These are phyloP conservation scores for Simplicillium sp. DNA, from an alignment of 2,329 filamentous ascomycete species.

Conservation along the genomic window DNA sequence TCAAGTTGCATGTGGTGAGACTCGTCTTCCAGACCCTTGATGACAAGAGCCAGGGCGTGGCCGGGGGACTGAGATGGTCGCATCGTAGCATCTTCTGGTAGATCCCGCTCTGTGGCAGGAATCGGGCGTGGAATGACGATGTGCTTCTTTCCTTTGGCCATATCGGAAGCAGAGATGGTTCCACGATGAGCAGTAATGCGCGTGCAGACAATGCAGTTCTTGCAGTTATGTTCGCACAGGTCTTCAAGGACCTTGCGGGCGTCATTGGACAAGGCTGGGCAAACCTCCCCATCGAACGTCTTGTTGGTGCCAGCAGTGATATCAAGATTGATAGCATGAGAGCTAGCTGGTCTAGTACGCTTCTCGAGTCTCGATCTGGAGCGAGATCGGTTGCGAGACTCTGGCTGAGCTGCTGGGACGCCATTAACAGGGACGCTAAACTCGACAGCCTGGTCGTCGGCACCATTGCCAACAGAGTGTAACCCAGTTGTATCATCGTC, in stretches of 20 bases:
- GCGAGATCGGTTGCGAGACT: conserved; percentile 10
- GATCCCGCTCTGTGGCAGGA: conserved; percentile 53
- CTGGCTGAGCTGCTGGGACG: neutral
- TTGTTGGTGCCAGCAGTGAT: conserved; percentile 6
- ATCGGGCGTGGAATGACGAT: conserved; percentile 55
- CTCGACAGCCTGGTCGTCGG: conserved; percentile 23
- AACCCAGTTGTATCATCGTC: conserved; percentile 26
- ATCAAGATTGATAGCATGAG: conserved; percentile 3
- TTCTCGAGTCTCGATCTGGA: conserved; percentile 10
- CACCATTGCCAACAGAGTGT: conserved; percentile 22
- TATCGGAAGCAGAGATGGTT: conserved; percentile 25
- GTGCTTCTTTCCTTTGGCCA: conserved; percentile 41
- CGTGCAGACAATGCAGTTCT: conserved; percentile 48
- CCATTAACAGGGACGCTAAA: conserved; percentile 15
- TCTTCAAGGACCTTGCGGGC: conserved; percentile 43
- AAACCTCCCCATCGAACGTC: conserved; percentile 14
- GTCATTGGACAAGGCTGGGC: conserved; percentile 39
- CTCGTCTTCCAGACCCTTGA: conserved; percentile 76
- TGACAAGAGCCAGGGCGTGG: conserved; percentile 68
- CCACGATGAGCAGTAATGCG: conserved; percentile 39
- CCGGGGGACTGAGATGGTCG: conserved; percentile 61
- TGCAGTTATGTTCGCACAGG: conserved; percentile 44
- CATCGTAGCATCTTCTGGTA: conserved; percentile 44
- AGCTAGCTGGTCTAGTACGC: conserved; percentile 4
- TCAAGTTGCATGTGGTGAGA: conserved; percentile 65